Base-by-base conservation (phyloP, 208 protist species). In the Leishmania aethiopica region DNA sequence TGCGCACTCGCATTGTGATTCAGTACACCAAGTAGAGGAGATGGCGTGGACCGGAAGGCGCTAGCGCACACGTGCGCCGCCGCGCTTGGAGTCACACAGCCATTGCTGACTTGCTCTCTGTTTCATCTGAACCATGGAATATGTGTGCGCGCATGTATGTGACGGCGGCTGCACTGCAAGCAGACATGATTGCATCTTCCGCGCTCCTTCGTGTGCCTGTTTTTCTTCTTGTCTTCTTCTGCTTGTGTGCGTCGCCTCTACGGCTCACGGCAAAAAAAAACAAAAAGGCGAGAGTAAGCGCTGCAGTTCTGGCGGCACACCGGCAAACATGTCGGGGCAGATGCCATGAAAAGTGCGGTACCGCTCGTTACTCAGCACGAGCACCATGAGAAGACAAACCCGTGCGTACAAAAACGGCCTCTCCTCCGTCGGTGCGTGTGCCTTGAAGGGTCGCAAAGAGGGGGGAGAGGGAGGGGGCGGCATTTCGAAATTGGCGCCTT, bases 1-100 rank as follows among this genome's bases (percentile, higher is more conserved):
- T 96, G 22, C 87, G 88, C 69, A 94, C 93, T n/a, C 84, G 87
- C 37, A 91, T 95, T 81, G 70, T 96, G 28, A 86, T 96, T 19
- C 84, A 90, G 45, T 96, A 91, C 69, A 77, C n/a, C 67, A 88
- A 80, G 66, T 78, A 75, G 71, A 62, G 72, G 35, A n/a, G 37
- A 78, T 78, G 25, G 35, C 71, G 47, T 78, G 15, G 17, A 32
- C 47, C 25, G 35, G 11, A 53, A 28, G 70, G 28, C 47, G 45
- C n/a, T 47, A 69, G 49, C 8, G 22, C 49, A 67, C 64, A 8
- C 35, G 62, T 64, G 62, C 57, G n/a, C n/a, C 47, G 74, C 42
- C 49, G 42, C n/a, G 55, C 28, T 35, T 73, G 35, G 28, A 37
- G 77, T 75, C 70, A 22, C 45, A 10, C 17, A 74, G 3, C 70